Percentiles rank a stretch among this genome's conserved stretches.
phyloP scores from a whole-genome alignment of 2,329 filamentous ascomycete genomes.

The Raffaelea ambrosiae region DNA sequence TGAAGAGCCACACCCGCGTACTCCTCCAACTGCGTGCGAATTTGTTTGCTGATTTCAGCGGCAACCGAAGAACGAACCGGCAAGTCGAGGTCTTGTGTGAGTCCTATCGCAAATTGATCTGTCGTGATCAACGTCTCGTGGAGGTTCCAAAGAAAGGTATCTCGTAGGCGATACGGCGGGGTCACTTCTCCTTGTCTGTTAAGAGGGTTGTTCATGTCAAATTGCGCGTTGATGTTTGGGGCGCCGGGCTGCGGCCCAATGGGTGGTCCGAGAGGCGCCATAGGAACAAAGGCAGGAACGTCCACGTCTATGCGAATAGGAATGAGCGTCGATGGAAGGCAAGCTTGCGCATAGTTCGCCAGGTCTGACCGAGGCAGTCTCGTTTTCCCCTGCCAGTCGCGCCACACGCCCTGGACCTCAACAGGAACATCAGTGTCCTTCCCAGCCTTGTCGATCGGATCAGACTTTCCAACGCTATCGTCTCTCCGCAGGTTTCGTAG shows the following conservation, averaged over 20 bases:
- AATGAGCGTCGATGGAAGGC: slow-evolving; percentile 80
- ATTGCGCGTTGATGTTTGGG: slow-evolving; percentile 51
- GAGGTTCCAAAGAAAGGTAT: slow-evolving; percentile 96
- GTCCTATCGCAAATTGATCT: slow-evolving; percentile 84
- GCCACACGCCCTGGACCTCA: slow-evolving; percentile 81
- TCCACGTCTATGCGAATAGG: slow-evolving; percentile 96
- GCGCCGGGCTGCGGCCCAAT: slow-evolving; percentile 24
- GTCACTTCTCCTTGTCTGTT: slow-evolving; percentile 74
- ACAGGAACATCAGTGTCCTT: slow-evolving; percentile 76
- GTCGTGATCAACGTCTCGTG: slow-evolving; percentile 92
- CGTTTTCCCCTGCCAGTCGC: slow-evolving; percentile 87
- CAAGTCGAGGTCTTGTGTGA: slow-evolving; percentile 89
- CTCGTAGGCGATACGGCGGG: slow-evolving; percentile 79
- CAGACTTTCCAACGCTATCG: slow-evolving; percentile 55
- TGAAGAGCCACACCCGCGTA: slow-evolving; percentile 92
- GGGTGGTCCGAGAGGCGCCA: slow-evolving; percentile 19
- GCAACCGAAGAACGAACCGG: slow-evolving; percentile 64
- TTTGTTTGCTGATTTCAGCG: slow-evolving; percentile 82
- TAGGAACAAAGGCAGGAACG: slow-evolving; percentile 66
- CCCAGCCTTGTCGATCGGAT: slow-evolving; percentile 66
- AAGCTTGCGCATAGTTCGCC: slow-evolving; percentile 57
- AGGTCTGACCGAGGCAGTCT: slow-evolving; percentile 46
- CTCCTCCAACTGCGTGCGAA: slow-evolving; percentile 89
- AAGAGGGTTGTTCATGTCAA: slow-evolving; percentile 66
- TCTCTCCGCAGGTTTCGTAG: slow-evolving; percentile 75